Base-by-base conservation (phyloP, 176 grass and related monocot species). In the Pharus latifolius region DNA sequence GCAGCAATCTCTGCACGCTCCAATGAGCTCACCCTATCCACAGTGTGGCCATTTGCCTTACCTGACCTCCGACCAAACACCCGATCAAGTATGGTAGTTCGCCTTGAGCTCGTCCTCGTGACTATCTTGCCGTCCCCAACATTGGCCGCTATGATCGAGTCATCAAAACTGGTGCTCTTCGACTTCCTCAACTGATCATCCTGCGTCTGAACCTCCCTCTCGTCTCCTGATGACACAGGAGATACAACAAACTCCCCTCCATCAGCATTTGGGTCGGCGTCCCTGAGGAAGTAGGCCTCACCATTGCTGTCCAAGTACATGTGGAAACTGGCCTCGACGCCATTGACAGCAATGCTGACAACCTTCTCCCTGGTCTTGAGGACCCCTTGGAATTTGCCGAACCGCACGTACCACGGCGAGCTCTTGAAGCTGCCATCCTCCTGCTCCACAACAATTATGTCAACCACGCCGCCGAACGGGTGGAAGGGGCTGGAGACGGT, bases 331-430 rank as follows among this genome's bases (percentile, higher is more conserved):
- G 81, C 89, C n/a, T 92, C 83, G 9, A 73, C 63, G 14, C 89
- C 89, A 78, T 97, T 90, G 38, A 97, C 86, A 2, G 89, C 53
- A 67, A 97, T 83, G 68, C 33, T 85, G 40, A 92, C 86, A 66
- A 83, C 63, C 72, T 97, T 97, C 75, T 97, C 94, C 72, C 63
- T 80, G 10, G 94, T 80, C 82, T 97, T 97, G 52, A 92, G 81
- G 1, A 97, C 86, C 28, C 93, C 94, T 75, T 97, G 94, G 79
- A 97, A 97, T 69, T 97, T 97, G 60, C 93, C 94, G 34, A 97
- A 97, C 9, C 83, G 80, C 48, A 97, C 89, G 2, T 97, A 97
- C 94, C 94, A 97, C 1, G 89, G 94, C 2, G 89, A 97, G 83
- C 86, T 92, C 80, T 90, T 92, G 89, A 90, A 97, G 43, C 80